A percentile compares a stretch with the other conserved stretches of the same genome.
Conservation (phyloP, 176 grass and related monocot species). For the Otatea glauca region DNA sequence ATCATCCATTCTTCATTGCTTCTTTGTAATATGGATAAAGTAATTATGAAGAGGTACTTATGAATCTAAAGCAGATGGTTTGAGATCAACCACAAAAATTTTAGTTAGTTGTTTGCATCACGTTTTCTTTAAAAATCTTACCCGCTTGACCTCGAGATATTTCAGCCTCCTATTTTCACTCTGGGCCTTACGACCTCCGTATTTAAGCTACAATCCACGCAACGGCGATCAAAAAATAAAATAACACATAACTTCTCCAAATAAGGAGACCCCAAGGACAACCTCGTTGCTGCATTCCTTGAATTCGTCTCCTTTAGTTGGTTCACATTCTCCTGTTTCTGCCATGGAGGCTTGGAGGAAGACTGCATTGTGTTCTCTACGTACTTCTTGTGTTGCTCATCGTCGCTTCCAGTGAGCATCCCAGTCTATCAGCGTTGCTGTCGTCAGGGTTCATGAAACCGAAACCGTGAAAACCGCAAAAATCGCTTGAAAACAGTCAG, state of each 20-base stretch:
- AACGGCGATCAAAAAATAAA: neutral
- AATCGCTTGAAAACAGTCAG: too few species aligned
- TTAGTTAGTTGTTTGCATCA: neutral
- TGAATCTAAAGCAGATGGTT: neutral
- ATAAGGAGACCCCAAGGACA: neutral
- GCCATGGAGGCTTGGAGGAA: conserved; percentile 42
- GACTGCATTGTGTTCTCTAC: neutral
- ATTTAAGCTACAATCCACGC: conserved; percentile 5
- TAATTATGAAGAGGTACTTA: neutral
- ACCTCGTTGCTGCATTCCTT: neutral
- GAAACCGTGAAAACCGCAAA: too few species aligned
- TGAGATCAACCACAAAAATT: neutral
- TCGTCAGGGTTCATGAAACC: too few species aligned
- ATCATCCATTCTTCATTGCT: too few species aligned
- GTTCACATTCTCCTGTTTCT: neutral
- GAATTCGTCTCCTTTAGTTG: neutral
- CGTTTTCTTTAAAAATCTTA: neutral
- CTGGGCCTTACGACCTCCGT: neutral
- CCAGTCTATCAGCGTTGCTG: too few species aligned
- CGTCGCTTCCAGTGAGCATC: conserved; percentile 21
- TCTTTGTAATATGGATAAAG: too few species aligned
- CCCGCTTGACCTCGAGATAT: conserved; percentile 23
- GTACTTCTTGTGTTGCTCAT: conserved; percentile 41
- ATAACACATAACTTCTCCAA: neutral
- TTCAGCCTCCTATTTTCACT: conserved; percentile 1